Evolutionary conservation across 768 basidiomycete species (phyloP), one percentile per base, ranked within the genome.

Genomic region (Cubamyces lactineus): DNA sequence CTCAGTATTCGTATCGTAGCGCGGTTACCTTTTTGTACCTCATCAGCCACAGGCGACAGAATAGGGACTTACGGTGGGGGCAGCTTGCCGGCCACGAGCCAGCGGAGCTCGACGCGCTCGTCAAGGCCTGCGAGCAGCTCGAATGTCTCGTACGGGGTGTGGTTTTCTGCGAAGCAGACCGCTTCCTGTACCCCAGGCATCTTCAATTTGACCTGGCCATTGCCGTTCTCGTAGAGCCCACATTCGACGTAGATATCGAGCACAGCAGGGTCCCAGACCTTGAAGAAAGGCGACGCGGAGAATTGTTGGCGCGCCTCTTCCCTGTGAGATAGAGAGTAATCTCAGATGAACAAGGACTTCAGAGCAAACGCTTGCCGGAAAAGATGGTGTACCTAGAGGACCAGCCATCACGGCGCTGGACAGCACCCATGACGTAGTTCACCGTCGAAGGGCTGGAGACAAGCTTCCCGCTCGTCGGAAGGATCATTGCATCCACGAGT

Each of bases 401-500:
- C 94, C 94, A 95, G 4, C 72, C 72, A 9, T 81, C 78, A 40
- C 89, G 82, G 28, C 94, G 80, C 58, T 52, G 58, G 1, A 64
- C 34, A 19, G 91, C 86, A 7, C 79, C 81, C 1, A 66, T 40
- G 1, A 79, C 64, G 19, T 68, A 58, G 7, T 21, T 34, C n/a
- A 42, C 23, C n/a, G 59, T 23, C 34, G 47, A 24, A 12, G n/a
- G 26, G 15, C 21, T 49, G 30, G 38, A 40, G 9, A 24, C 23
- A 2, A 17, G 24, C 15, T 43, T 39, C 47, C 9, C 34, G 15
- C 41, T 11, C 34, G 41, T 47, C 1, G 58, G 58, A 2, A 50
- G 24, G 40, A 91, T 84, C 70, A 96, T 84, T 0, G 95, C 92
- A 71, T 97, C 95, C 26, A 94, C 73, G 23, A 96, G 80, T 43